phyloP scores from a whole-genome alignment of 2,329 filamentous ascomycete species.

The Malbranchea zuffiana region DNA sequence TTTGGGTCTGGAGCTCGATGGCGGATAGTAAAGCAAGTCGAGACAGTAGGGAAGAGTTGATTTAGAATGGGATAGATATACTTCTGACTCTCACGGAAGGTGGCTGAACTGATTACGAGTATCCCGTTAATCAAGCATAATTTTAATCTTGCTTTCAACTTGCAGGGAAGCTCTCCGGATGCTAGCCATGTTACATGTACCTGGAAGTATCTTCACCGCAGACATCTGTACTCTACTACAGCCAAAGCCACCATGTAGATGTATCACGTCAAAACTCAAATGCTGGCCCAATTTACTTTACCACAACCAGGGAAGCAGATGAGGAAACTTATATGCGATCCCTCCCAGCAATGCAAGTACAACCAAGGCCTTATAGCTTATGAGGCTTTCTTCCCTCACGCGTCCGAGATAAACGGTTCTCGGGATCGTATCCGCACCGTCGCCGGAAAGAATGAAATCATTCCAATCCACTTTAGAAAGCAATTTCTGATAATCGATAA shows the following conservation, averaged over 20 bases:
- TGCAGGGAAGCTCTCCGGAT: no score
- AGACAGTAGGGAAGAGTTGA: no score
- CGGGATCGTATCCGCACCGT: conserved; percentile 12
- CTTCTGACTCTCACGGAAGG: no score
- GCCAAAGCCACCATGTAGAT: not conserved
- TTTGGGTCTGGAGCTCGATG: no score
- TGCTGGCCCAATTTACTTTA: not conserved
- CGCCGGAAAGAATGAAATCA: conserved; percentile 20
- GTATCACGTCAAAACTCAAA: not conserved
- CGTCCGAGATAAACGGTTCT: conserved; percentile 17
- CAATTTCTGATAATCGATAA: conserved; percentile 45
- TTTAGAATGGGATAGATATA: no score
- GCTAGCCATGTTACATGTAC: no score
- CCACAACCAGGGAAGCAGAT: conserved; percentile 10
- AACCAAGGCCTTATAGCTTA: conserved; percentile 36
- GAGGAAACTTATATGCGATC: conserved; percentile 7
- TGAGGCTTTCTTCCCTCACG: conserved; percentile 26
- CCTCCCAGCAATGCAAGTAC: conserved; percentile 46
- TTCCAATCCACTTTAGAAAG: conserved; percentile 21
- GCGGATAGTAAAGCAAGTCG: no score
- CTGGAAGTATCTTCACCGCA: not conserved
- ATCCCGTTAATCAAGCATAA: no score
- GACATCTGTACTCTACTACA: not conserved
- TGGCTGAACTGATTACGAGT: no score
- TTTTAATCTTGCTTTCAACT: no score